phyloP scores from a whole-genome alignment of 495 filamentous ascomycete genomes.

The Hypoxylon intermedium region DNA sequence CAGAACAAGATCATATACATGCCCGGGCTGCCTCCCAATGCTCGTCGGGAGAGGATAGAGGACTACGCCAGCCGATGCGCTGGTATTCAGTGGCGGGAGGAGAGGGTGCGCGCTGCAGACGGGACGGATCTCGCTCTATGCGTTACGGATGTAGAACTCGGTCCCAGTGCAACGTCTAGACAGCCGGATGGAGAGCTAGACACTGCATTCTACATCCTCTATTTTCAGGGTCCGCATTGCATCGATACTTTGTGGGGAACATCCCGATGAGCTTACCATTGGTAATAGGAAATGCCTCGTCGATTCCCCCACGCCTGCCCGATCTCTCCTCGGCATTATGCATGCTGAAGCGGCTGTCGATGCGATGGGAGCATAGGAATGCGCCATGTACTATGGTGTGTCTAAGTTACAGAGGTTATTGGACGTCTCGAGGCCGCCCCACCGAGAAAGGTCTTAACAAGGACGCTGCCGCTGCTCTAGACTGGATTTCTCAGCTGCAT shows the following conservation, averaged over 20 bases:
- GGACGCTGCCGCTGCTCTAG: constrained; percentile 67
- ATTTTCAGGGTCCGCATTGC: constrained; percentile 62
- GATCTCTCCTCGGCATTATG: constrained; percentile 65
- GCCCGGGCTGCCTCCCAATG: constrained; percentile 70
- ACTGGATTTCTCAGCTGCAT: constrained; percentile 57
- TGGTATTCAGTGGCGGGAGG: constrained; percentile 69
- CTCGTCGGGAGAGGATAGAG: constrained; percentile 63
- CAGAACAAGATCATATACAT: constrained; percentile 89
- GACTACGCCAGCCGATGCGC: constrained; percentile 65
- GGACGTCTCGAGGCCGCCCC: constrained; percentile 74
- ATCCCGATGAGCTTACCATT: constrained; percentile 41
- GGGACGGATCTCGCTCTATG: constrained; percentile 58
- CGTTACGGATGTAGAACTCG: constrained; percentile 35
- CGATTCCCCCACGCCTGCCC: constrained; percentile 73
- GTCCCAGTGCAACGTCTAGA: constrained; percentile 19
- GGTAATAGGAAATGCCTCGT: constrained; percentile 66
- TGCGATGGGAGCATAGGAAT: constrained; percentile 14
- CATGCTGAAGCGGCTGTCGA: constrained; percentile 46
- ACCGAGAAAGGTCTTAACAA: constrained; percentile 69
- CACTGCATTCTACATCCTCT: constrained; percentile 57
- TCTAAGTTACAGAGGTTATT: constrained; percentile 78
- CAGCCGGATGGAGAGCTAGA: constrained; percentile 5
- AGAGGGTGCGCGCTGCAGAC: constrained; percentile 60
- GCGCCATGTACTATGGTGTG: constrained; percentile 64
- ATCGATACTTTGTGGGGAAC: constrained; percentile 17